Evolutionary conservation across 306 rosid species (phyloP).

Genomic region (Cicer arietinum): DNA sequence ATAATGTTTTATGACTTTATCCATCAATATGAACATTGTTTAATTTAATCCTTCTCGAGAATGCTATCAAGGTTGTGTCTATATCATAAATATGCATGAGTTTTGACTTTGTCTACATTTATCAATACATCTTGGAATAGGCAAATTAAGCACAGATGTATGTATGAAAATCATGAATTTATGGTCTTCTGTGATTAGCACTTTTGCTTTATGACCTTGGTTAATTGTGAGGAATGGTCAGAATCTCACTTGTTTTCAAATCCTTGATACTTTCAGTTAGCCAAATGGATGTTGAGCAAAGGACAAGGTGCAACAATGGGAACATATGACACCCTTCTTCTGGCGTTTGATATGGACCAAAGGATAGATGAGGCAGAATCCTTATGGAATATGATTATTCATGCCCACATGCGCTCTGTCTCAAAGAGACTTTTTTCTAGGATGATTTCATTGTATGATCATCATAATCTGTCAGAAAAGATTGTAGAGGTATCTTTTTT

Average conservation of each 20-base stretch:
- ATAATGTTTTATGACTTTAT: background rate
- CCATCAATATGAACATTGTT: slow-evolving; percentile 33
- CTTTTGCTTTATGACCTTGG: slow-evolving; percentile 26
- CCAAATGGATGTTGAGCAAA: slow-evolving; percentile 95
- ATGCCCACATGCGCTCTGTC: slow-evolving; percentile 71
- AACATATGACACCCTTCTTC: slow-evolving; percentile 79
- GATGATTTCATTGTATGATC: slow-evolving; percentile 85
- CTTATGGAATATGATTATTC: slow-evolving; percentile 93
- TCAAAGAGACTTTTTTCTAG: slow-evolving; percentile 83
- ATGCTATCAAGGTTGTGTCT: slow-evolving; percentile 3
- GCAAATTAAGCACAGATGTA: background rate
- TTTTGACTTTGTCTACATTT: background rate
- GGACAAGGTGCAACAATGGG: slow-evolving; percentile 93
- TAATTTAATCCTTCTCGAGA: slow-evolving; percentile 17
- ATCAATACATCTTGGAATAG: slow-evolving; percentile 4
- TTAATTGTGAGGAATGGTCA: slow-evolving; percentile 14
- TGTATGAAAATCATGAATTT: slow-evolving; percentile 18
- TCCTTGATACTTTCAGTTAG: slow-evolving; percentile 59
- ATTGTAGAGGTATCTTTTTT: slow-evolving; percentile 64
- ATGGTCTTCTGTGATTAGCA: slow-evolving; percentile 2
- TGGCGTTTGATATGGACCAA: slow-evolving; percentile 81
- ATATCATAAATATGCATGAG: slow-evolving; percentile 4
- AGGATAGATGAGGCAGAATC: slow-evolving; percentile 97
- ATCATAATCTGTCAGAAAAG: slow-evolving; percentile 67
- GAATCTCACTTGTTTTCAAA: slow-evolving; percentile 32